Evolutionary conservation across 352 stramenopile genomes (phyloP).

Genomic region (Elongisporangium undulatum): DNA sequence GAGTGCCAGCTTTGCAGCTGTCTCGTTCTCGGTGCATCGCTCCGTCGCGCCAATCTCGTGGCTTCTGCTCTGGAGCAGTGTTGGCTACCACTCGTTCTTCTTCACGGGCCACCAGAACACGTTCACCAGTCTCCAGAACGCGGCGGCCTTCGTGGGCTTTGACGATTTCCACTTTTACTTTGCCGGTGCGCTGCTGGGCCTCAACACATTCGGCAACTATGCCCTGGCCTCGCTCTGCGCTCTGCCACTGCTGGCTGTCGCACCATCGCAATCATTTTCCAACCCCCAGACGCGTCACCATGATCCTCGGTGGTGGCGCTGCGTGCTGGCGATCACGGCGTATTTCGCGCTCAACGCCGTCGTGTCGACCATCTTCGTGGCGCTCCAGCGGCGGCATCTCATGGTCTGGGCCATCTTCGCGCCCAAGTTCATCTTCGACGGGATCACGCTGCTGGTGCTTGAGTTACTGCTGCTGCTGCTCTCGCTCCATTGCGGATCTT

Average conservation of each 20-base stretch:
- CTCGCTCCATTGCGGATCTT: conserved; percentile 2
- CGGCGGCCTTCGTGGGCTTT: conserved; percentile 84
- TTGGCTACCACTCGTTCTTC: conserved; percentile 78
- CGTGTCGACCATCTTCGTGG: conserved; percentile 83
- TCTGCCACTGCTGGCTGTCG: conserved; percentile 19
- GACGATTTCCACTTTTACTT: conserved; percentile 81
- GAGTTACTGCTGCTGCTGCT: conserved; percentile 42
- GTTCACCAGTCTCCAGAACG: conserved; percentile 90
- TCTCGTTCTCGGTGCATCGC: conserved; percentile 6
- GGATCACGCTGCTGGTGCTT: conserved; percentile 47
- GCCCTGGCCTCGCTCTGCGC: conserved; percentile 28
- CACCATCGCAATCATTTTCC: neutral
- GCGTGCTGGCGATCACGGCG: conserved; percentile 21
- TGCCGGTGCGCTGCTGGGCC: conserved; percentile 65
- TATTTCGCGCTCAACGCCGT: conserved; percentile 57
- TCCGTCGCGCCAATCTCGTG: conserved; percentile 19
- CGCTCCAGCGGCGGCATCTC: conserved; percentile 81
- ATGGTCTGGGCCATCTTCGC: conserved; percentile 94
- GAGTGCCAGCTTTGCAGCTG: conserved; percentile 33
- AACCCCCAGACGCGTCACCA: neutral
- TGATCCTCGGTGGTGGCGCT: conserved; percentile 1
- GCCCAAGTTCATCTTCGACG: conserved; percentile 89
- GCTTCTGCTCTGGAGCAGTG: conserved; percentile 52
- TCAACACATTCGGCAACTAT: conserved; percentile 88
- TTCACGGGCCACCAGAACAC: conserved; percentile 85